phyloP scores from a whole-genome alignment of 2,329 filamentous ascomycete species.

The Stemphylium beticola region DNA sequence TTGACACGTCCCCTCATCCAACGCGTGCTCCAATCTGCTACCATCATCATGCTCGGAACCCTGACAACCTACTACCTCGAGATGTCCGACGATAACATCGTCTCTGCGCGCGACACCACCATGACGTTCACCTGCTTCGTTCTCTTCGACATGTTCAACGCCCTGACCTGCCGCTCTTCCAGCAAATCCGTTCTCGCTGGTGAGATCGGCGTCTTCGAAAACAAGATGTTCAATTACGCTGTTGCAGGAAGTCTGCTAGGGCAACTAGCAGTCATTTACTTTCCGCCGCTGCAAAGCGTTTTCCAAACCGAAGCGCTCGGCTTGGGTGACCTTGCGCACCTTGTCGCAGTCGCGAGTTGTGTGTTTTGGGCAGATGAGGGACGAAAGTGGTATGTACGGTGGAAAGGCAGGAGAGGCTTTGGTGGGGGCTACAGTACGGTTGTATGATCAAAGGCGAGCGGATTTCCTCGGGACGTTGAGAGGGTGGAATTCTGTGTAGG shows the following conservation, averaged over 20 bases:
- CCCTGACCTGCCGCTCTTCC: slow-evolving; percentile 88
- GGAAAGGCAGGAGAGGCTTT: slow-evolving; percentile 40
- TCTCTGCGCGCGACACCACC: slow-evolving; percentile 93
- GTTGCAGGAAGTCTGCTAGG: slow-evolving; percentile 84
- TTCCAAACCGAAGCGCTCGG: slow-evolving; percentile 93
- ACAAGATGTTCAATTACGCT: slow-evolving; percentile 96
- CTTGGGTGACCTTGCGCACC: slow-evolving; percentile 72
- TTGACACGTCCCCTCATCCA: slow-evolving; percentile 83
- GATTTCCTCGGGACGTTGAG: no score
- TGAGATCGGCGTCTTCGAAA: slow-evolving; percentile 81
- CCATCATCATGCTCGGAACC: slow-evolving; percentile 91
- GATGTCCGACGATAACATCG: slow-evolving; percentile 81
- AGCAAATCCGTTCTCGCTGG: slow-evolving; percentile 86
- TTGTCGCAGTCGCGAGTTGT: slow-evolving; percentile 79
- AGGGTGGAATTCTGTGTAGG: neutral
- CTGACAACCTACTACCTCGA: slow-evolving; percentile 90
- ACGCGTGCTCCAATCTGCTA: slow-evolving; percentile 84
- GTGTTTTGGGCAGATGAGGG: slow-evolving; percentile 96
- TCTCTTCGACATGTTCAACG: slow-evolving; percentile 99
- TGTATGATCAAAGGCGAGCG: slow-evolving; percentile 38
- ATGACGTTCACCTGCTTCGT: slow-evolving; percentile 99
- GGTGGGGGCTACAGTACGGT: slow-evolving; percentile 48
- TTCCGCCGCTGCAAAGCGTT: slow-evolving; percentile 89
- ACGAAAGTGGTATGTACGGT: slow-evolving; percentile 71
- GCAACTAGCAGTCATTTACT: slow-evolving; percentile 90